A percentile compares a stretch with the other conserved stretches of the same genome.
phyloP scores from a whole-genome alignment of 2,329 filamentous ascomycete genomes.

The Cladosporium sp. region DNA sequence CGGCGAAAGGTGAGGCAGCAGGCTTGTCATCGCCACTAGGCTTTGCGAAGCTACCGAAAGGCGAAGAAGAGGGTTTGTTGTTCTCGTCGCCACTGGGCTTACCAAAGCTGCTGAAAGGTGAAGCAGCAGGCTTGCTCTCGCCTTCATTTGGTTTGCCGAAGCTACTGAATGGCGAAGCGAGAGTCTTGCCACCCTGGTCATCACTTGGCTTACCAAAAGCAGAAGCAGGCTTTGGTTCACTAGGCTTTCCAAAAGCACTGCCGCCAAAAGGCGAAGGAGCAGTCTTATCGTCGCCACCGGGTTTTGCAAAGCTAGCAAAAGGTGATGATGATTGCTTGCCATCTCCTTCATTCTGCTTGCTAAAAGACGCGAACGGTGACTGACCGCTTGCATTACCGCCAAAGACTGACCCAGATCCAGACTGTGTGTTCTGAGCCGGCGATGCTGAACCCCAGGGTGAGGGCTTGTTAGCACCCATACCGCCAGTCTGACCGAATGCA shows the following conservation, averaged over 20 bases:
- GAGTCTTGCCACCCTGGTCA: neutral
- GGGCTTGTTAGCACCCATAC: conserved; percentile 22
- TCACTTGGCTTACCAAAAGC: neutral
- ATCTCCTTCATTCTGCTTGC: neutral
- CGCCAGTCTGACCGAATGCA: conserved; percentile 22
- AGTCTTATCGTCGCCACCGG: conserved; percentile 11
- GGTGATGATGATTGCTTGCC: conserved; percentile 20
- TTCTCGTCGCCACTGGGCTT: neutral
- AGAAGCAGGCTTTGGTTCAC: neutral
- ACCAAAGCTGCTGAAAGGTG: conserved; percentile 7
- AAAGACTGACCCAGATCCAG: conserved; percentile 10
- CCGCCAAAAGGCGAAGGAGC: conserved; percentile 14
- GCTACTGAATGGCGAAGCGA: neutral
- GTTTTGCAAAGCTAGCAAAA: conserved; percentile 29
- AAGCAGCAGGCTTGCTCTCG: conserved; percentile 8
- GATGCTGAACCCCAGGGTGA: conserved; percentile 21
- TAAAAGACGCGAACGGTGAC: conserved; percentile 12
- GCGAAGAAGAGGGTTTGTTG: conserved; percentile 19
- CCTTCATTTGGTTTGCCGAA: neutral
- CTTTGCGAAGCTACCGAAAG: conserved; percentile 29
- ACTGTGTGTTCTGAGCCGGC: neutral
- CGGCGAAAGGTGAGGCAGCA: conserved; percentile 27
- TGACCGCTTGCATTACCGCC: conserved; percentile 17
- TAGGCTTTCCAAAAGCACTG: neutral
- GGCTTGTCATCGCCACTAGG: neutral